Evolutionary conservation across 192 early-diverging fungal genomes (phyloP), one percentile per base, ranked within the genome.

Genomic region (Coemansia sp.): DNA sequence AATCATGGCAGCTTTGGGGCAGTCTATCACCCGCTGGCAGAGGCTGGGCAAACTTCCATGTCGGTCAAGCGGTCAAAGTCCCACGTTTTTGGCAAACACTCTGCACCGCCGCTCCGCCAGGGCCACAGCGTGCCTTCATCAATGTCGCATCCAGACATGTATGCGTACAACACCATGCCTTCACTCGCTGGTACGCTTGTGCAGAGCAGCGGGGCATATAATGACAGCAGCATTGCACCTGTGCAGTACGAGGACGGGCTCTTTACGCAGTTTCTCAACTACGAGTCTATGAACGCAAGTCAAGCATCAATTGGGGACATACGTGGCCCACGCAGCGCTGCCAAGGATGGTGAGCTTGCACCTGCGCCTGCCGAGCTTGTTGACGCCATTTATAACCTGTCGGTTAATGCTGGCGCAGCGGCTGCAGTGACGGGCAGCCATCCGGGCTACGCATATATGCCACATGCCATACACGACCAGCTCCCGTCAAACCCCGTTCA

Each of bases 241-340:
- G 19, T 14, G 4, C 63, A 48, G 10, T 43, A 52, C 1, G 67
- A 76, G n/a, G 73, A 76, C 14, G 65, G 60, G 29, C 52, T 65
- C n/a, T 66, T 76, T 31, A 55, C 54, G n/a, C 63, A 65, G 29
- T 69, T 76, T 69, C 49, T 76, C 38, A 65, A 76, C 56, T 58
- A 48, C 48, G 67, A 69, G 2, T 9, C 56, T 6, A 33, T 18
- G 35, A 27, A 30, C 27, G 12, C 35, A 35, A 19, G 42, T 12
- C 32, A 53, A 9, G 19, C 43, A 19, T 30, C 49, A 28, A 10
- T 29, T 6, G 8, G 12, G 25, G 46, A 52, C 9, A 31, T 30
- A 38, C 30, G 44, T 25, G n/a, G 23, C 14, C 18, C 24, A 14
- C 49, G 33, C 27, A 16, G n/a, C n/a, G 35, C 35, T 11, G 35